A percentile compares a stretch with the other conserved stretches of the same genome.
phyloP scores from a whole-genome alignment of 805 yeast genomes.

The Starmerella lactis-condensi region DNA sequence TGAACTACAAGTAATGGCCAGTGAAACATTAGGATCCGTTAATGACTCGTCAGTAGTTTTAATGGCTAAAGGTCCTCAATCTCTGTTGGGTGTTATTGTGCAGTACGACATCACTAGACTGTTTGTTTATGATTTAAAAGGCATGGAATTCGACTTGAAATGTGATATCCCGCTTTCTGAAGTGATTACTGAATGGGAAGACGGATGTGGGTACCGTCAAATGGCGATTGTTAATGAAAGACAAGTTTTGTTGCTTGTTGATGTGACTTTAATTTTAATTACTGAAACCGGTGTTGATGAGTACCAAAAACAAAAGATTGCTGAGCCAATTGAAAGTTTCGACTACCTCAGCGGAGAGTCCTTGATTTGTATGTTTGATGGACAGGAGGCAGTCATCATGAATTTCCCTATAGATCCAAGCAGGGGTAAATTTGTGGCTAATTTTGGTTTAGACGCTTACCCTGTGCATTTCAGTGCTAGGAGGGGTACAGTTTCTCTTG shows the following conservation, averaged over 20 bases:
- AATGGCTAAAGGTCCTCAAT: constrained; percentile 13
- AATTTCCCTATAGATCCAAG: constrained; percentile 5
- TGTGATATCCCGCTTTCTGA: constrained; percentile 23
- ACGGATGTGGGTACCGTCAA: constrained; percentile 23
- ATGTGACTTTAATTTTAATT: constrained; percentile 23
- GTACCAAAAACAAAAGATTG: constrained; percentile 19
- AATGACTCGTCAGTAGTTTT: constrained; percentile 21
- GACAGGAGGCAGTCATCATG: constrained; percentile 17
- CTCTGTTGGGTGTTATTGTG: constrained; percentile 22
- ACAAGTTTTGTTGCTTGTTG: constrained; percentile 21
- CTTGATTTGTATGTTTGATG: constrained; percentile 28
- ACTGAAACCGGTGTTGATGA: constrained; percentile 9
- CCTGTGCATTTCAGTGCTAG: constrained; percentile 32
- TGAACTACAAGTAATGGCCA: constrained; percentile 18
- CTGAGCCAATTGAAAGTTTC: constrained; percentile 24
- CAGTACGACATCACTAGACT: constrained; percentile 17
- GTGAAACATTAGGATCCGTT: constrained; percentile 17
- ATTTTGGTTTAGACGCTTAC: constrained; percentile 28
- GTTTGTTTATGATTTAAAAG: constrained; percentile 14
- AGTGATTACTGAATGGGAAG: constrained; percentile 19
- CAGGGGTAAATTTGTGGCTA: constrained; percentile 6
- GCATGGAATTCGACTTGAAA: constrained; percentile 17
- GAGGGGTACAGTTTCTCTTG: constrained; percentile 33
- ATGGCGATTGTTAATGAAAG: constrained; percentile 14
- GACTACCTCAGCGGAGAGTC: constrained; percentile 16